Base-by-base conservation (phyloP, 2,329 filamentous ascomycete genomes). In the Diaporthe citriasiana region DNA sequence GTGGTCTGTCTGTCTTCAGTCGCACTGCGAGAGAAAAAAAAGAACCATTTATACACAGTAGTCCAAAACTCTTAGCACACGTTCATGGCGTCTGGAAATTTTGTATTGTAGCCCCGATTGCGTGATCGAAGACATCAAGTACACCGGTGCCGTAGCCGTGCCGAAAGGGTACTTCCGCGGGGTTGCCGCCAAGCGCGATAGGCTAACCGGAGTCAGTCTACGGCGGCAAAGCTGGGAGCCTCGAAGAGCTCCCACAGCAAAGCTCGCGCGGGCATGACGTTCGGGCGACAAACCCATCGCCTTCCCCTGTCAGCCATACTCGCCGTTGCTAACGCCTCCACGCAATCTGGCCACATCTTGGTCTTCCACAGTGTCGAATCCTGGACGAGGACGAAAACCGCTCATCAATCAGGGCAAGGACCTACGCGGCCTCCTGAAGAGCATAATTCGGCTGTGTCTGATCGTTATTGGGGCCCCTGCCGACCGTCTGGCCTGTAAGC, bases 361-460 rank as follows among this genome's bases (percentile, higher is more conserved):
- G 50, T 10, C 38, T 4, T n/a, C 25, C 74, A 73, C 68, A 71
- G 74, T 75, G 74, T 40, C 57, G 70, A 68, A 40, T 9, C 30
- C 53, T 3, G 25, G 35, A 7, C 53, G 59, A 53, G 22, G 27
- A 68, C n/a, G 38, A 66, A 47, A 51, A 35, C 30, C 53, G 65
- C 51, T 71, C 45, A 27, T 71, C 30, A 30, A 47, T 19, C 30
- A 38, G n/a, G 33, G 55, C 40, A 63, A 51, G 57, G 72, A 70
- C 17, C 50, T 69, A 72, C 74, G 74, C 74, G 71, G 74, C 74
- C 74, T 73, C 74, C 74, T 75, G 74, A 73, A 75, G 57, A 73
- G 63, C 72, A 56, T 70, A 72, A 73, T 75, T 53, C 42, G 33
- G 55, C 19, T 42, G 25, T 7, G 69, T 71, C 56, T 71, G 69